phyloP scores from a whole-genome alignment of 2,329 filamentous ascomycete genomes.

The Penicillium sp. region DNA sequence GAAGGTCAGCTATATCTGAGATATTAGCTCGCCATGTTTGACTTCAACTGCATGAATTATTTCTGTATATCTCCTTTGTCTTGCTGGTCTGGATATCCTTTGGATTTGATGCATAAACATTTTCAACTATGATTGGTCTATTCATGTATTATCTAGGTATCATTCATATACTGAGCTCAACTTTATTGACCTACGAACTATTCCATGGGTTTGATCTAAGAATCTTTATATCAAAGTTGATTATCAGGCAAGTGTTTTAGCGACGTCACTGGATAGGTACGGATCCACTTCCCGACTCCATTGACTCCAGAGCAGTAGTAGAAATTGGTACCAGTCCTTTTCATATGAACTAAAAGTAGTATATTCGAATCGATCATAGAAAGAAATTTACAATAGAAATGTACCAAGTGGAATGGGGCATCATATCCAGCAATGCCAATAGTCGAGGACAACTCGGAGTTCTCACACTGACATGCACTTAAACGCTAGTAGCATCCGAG shows the following conservation, averaged over 20 bases:
- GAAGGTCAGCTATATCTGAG: conserved; percentile 91
- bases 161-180: not conserved
- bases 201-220: not conserved
- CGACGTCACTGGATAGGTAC: not conserved
- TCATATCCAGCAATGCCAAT: not conserved
- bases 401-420: not conserved
- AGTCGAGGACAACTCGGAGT: not conserved
- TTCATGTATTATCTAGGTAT: conserved; percentile 13
- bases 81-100: conserved; percentile 10
- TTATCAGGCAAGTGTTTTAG: not conserved
- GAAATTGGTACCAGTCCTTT: not conserved
- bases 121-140: conserved; percentile 16
- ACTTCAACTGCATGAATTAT: conserved; percentile 12
- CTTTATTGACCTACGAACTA: not conserved
- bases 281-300: too few species aligned
- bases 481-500: conserved; percentile 3
- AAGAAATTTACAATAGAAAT: not conserved
- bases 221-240: too few species aligned
- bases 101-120: conserved; percentile 16
- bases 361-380: not conserved
- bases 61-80: conserved; percentile 13
- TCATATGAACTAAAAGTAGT: not conserved
- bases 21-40: conserved; percentile 6
- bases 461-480: not conserved
- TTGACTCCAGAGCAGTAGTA: not conserved